Percentiles rank a stretch among this genome's conserved stretches.
phyloP scores from a whole-genome alignment of 169 alveolate species.

The Plasmodium gallinaceum region DNA sequence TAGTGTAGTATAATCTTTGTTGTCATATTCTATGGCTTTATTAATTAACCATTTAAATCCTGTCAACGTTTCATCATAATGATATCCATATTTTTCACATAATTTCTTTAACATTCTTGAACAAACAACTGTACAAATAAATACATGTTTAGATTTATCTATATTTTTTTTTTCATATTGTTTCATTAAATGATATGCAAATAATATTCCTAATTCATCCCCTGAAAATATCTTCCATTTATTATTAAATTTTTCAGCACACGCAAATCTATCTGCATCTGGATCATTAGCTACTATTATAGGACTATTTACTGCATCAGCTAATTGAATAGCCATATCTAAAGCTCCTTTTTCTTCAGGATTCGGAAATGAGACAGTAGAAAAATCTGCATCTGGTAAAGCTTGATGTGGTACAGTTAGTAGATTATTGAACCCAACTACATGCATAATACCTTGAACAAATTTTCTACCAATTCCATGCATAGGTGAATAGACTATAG shows the following conservation, averaged over 20 bases:
- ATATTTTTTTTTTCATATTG: slow-evolving; percentile 63
- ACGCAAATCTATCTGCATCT: slow-evolving; percentile 89
- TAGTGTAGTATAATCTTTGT: slow-evolving; percentile 75
- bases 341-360: slow-evolving; percentile 89
- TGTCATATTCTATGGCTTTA: slow-evolving; percentile 79
- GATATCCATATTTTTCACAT: slow-evolving; percentile 77
- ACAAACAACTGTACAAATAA: slow-evolving; percentile 79
- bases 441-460: slow-evolving; percentile 79
- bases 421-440: slow-evolving; percentile 83
- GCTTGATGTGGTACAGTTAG: slow-evolving; percentile 81
- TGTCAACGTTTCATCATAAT: slow-evolving; percentile 84
- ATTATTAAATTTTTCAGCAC: slow-evolving; percentile 86
- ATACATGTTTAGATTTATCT: slow-evolving; percentile 74
- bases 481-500: slow-evolving; percentile 89
- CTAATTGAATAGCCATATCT: slow-evolving; percentile 80
- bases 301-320: slow-evolving; percentile 80
- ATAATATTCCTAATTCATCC: slow-evolving; percentile 83
- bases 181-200: slow-evolving; percentile 76
- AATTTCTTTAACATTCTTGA: slow-evolving; percentile 76
- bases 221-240: slow-evolving; percentile 82
- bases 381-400: slow-evolving; percentile 88
- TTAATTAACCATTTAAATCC: slow-evolving; percentile 88
- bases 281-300: slow-evolving; percentile 91
- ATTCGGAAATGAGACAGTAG: slow-evolving; percentile 89
- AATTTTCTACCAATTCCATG: slow-evolving; percentile 90